These are phyloP conservation scores for Casuarina cunninghamiana DNA, from an alignment of 306 rosid genomes.

Conservation along the genomic window DNA sequence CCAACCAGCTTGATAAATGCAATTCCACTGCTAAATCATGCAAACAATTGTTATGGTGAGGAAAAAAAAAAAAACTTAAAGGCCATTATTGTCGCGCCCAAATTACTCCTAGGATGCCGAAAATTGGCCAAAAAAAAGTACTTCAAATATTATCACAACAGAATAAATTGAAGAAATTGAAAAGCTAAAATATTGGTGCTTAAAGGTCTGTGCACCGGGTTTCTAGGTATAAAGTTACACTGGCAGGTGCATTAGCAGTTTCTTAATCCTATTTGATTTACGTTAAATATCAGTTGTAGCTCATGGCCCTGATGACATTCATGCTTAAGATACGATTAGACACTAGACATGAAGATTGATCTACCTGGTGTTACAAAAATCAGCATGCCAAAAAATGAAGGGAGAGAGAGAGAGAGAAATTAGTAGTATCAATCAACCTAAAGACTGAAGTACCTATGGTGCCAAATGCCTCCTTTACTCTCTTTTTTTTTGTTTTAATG, in stretches of 20 bases:
- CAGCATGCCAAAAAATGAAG: background rate
- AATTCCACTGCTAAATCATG: constrained; percentile 70
- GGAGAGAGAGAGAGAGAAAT: background rate
- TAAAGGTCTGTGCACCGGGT: no score
- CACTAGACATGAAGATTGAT: no score
- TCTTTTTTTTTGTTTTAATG: no score
- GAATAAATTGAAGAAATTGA: no score
- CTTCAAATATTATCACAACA: no score
- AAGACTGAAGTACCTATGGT: constrained; percentile 97
- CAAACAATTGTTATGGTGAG: constrained; percentile 12
- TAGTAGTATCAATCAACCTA: constrained; percentile 55
- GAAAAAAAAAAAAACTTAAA: constrained; percentile 1
- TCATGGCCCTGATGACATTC: no score
- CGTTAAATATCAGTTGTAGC: no score
- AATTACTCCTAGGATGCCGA: background rate
- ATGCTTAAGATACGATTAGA: no score
- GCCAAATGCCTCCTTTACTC: constrained; percentile 62
- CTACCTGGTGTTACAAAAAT: background rate
- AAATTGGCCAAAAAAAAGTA: background rate
- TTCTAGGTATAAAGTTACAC: no score
- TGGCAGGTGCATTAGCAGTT: no score
- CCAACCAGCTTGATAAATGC: constrained; percentile 94
- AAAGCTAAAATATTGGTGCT: no score
- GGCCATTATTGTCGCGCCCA: background rate
- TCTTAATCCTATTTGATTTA: no score